Evolutionary conservation across 768 basidiomycete species (phyloP).

Genomic region (Suillus tomentosus): DNA sequence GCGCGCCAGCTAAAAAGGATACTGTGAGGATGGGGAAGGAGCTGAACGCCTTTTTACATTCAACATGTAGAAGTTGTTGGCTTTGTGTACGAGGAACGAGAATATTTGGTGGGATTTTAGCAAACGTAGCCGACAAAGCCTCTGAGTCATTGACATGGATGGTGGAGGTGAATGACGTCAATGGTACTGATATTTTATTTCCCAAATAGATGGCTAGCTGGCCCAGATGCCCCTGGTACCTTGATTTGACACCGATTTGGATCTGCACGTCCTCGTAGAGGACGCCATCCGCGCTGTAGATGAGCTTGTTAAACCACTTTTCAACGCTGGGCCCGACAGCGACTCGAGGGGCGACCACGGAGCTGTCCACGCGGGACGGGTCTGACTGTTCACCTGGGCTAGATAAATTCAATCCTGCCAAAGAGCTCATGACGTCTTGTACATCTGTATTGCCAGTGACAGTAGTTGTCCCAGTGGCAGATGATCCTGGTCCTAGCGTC

Average conservation of each 20-base stretch:
- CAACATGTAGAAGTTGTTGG: constrained; percentile 91
- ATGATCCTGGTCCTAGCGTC: constrained; percentile 34
- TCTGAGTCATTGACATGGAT: constrained; percentile 73
- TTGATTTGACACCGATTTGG: constrained; percentile 94
- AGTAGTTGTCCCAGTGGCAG: constrained; percentile 38
- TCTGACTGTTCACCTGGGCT: constrained; percentile 25
- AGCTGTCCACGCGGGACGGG: constrained; percentile 20
- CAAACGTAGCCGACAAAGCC: constrained; percentile 80
- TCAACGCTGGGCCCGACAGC: constrained; percentile 74
- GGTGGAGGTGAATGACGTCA: constrained; percentile 88
- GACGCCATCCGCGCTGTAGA: constrained; percentile 80
- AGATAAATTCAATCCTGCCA: constrained; percentile 81
- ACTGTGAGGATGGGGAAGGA: constrained; percentile 78
- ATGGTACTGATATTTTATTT: constrained; percentile 89
- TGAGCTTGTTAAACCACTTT: constrained; percentile 87
- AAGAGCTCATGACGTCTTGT: constrained; percentile 67
- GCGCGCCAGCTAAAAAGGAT: constrained; percentile 91
- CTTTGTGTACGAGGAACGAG: constrained; percentile 85
- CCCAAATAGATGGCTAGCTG: constrained; percentile 94
- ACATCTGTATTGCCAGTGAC: constrained; percentile 39
- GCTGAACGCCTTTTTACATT: constrained; percentile 88
- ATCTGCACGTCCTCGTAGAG: constrained; percentile 95
- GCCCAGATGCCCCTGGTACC: constrained; percentile 93
- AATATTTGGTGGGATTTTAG: constrained; percentile 85
- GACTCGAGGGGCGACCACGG: constrained; percentile 54